Evolutionary conservation across 1,284 basidiomycete species (phyloP), one percentile per base, ranked within the genome.

Genomic region (Boletus mariae): DNA sequence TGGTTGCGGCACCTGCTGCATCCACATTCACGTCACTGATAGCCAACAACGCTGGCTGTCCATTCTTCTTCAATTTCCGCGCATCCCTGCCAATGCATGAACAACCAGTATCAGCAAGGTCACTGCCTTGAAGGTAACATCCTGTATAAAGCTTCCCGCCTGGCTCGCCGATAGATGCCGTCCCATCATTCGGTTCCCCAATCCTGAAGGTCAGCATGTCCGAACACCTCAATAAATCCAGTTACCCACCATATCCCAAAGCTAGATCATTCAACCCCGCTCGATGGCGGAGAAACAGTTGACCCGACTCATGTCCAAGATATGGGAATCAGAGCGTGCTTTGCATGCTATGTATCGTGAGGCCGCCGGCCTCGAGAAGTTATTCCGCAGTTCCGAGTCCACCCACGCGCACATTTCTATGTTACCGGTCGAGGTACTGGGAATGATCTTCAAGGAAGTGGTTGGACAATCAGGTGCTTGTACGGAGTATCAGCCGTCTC

Each of bases 361-460:
- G 46, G 64, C 50, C 2, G 45, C 50, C 0, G 23, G n/a, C 17
- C 54, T 68, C n/a, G 40, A 59, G 49, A 40, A 45, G 35, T 29
- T 54, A 6, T 47, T 63, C 25, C 54, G 20, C 41, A 23, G 23
- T 25, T 51, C 52, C 7, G 45, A 32, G 25, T 12, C 12, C 26
- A 37, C 15, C 25, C 53, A 29, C 25, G 1, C 52, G 31, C 53
- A 17, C 17, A 50, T 56, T 41, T 64, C 64, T 45, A 29, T 45
- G 20, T 40, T 65, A 20, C 64, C 67, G 20, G 52, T 66, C 34
- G 64, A 65, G 35, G 28, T 69, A 47, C 45, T 65, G 34, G 65
- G 55, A 20, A 60, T 68, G 53, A 56, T 65, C 25, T 69, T 65
- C 43, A 44, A 55, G 28, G 56, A 67, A 45, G 59, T 46, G 13